phyloP scores from a whole-genome alignment of 2,329 filamentous ascomycete species.

The Fusarium longipes region DNA sequence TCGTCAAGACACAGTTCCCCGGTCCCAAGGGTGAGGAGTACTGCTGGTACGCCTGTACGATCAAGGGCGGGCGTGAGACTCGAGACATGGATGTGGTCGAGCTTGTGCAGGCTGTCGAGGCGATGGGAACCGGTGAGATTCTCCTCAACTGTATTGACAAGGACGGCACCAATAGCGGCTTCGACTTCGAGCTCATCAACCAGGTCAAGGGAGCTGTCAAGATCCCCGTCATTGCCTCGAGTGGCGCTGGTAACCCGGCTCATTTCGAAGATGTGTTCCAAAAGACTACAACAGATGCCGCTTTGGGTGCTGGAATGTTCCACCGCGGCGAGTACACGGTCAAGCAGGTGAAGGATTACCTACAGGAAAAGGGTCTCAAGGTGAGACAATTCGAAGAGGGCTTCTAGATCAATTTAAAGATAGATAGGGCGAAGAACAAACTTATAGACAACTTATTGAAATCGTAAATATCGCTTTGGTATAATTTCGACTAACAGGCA shows the following conservation, averaged over 20 bases:
- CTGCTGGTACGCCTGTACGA: slow-evolving; percentile 98
- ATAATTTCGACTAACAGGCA: slow-evolving; percentile 26
- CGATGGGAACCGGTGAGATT: slow-evolving; percentile 95
- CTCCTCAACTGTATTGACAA: slow-evolving; percentile 97
- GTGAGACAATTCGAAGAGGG: slow-evolving; percentile 82
- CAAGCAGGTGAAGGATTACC: slow-evolving; percentile 87
- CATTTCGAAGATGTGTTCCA: slow-evolving; percentile 94
- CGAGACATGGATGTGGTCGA: slow-evolving; percentile 93
- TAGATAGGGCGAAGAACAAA: slow-evolving; percentile 21
- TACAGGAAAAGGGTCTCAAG: slow-evolving; percentile 76
- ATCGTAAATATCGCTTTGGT: slow-evolving; percentile 19
- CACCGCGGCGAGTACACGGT: slow-evolving; percentile 96
- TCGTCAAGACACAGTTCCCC: slow-evolving; percentile 74
- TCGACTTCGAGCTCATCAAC: slow-evolving; percentile 89
- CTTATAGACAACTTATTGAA: slow-evolving; percentile 7
- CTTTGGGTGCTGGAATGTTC: slow-evolving; percentile 96
- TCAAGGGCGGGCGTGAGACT: slow-evolving; percentile 95
- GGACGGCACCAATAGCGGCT: slow-evolving; percentile 93
- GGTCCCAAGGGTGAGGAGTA: slow-evolving; percentile 81
- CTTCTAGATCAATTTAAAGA: slow-evolving; percentile 16
- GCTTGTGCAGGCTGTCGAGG: slow-evolving; percentile 88
- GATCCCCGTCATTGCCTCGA: slow-evolving; percentile 96
- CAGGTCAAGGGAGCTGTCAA: slow-evolving; percentile 88
- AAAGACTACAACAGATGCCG: slow-evolving; percentile 88
- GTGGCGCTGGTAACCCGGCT: slow-evolving; percentile 85